phyloP scores from a whole-genome alignment of 2,329 filamentous ascomycete genomes.

The Berkeleyomyces basicola region DNA sequence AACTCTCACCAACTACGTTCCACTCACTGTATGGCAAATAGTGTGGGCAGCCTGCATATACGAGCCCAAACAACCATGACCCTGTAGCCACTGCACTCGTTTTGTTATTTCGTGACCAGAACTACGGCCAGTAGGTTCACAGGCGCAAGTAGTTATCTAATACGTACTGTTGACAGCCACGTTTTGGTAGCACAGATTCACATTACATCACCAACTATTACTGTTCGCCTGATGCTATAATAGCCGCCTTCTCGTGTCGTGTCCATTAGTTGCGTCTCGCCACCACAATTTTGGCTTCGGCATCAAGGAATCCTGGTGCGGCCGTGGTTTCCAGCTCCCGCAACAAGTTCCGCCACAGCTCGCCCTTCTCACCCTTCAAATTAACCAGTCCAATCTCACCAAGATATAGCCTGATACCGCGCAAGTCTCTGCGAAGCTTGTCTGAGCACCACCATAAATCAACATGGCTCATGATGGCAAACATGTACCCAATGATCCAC shows the following conservation, averaged over 20 bases:
- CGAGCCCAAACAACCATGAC: neutral
- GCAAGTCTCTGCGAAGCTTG: slow-evolving; percentile 15
- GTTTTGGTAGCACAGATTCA: too few species aligned
- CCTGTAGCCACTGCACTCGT: too few species aligned
- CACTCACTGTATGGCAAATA: neutral
- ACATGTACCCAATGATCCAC: slow-evolving; percentile 18
- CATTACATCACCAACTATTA: neutral
- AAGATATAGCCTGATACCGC: slow-evolving; percentile 15
- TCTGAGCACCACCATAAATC: slow-evolving; percentile 17
- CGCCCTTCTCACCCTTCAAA: slow-evolving; percentile 13
- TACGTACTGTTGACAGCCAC: too few species aligned
- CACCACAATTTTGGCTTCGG: neutral
- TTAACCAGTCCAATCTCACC: slow-evolving; percentile 10
- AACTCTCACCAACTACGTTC: neutral
- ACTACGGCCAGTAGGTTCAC: too few species aligned
- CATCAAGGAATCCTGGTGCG: neutral
- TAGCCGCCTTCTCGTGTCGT: neutral
- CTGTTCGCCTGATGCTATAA: neutral
- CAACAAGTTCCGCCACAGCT: slow-evolving; percentile 16
- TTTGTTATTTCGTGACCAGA: too few species aligned
- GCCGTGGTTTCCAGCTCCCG: slow-evolving; percentile 14
- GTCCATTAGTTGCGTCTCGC: neutral
- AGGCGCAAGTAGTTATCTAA: too few species aligned
- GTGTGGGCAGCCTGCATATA: neutral
- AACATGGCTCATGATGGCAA: slow-evolving; percentile 17